These are phyloP conservation scores for Austroboletus eburneus DNA, from an alignment of 768 basidiomycete genomes.

Conservation along the genomic window DNA sequence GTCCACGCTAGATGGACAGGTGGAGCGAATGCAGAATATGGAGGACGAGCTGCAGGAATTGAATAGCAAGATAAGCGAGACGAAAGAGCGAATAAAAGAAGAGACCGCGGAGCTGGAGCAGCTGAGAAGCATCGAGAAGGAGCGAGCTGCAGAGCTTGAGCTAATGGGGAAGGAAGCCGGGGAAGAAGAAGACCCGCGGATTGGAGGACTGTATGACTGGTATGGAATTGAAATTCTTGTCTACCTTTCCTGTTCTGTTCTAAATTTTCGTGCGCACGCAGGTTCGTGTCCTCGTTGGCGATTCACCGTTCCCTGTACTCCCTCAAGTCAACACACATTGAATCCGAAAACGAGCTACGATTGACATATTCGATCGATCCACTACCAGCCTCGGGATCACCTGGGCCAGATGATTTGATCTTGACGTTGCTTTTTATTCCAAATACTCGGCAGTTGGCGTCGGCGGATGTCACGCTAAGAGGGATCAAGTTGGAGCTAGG, in stretches of 20 bases:
- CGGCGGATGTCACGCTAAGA: conserved; percentile 54
- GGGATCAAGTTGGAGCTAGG: conserved; percentile 50
- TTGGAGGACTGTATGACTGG: conserved; percentile 69
- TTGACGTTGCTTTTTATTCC: conserved; percentile 66
- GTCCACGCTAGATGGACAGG: conserved; percentile 68
- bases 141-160: conserved; percentile 55
- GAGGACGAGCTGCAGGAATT: conserved; percentile 59
- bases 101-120: conserved; percentile 54
- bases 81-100: conserved; percentile 60
- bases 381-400: conserved; percentile 22
- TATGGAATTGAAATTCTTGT: conserved; percentile 34
- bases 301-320: conserved; percentile 61
- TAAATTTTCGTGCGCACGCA: conserved; percentile 22
- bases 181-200: conserved; percentile 60
- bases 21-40: conserved; percentile 74
- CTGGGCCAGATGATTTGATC: conserved; percentile 34
- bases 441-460: conserved; percentile 60
- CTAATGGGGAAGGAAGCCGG: conserved; percentile 45
- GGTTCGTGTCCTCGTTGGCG: conserved; percentile 67
- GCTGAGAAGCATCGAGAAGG: conserved; percentile 60
- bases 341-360: conserved; percentile 74
- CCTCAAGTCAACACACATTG: conserved; percentile 53
- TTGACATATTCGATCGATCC: conserved; percentile 56
- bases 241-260: conserved; percentile 2
- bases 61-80: conserved; percentile 45